These are phyloP conservation scores for Bipolaris cookei DNA, from an alignment of 2,329 filamentous ascomycete species.

Conservation along the genomic window DNA sequence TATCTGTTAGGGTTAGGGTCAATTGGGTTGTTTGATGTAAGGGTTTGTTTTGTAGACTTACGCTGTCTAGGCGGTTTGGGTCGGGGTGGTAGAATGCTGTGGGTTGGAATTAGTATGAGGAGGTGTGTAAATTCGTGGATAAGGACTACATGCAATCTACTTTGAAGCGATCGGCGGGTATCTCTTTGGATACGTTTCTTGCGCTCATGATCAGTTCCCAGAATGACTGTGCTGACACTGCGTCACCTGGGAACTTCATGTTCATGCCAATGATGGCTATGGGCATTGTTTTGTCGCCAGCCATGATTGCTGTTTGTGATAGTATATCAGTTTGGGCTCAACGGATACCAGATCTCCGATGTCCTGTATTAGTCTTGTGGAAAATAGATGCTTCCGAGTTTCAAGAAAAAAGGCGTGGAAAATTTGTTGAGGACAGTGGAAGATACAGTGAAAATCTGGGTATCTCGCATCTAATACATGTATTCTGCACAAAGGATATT, in stretches of 20 bases:
- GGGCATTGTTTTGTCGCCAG: not conserved
- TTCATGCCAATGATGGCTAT: slow-evolving; percentile 20
- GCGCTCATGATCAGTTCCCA: slow-evolving; percentile 23
- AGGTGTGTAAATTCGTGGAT: not conserved
- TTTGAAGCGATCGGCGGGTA: slow-evolving; percentile 23
- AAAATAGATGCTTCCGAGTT: too few species aligned
- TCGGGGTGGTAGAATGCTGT: slow-evolving; percentile 12
- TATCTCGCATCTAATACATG: too few species aligned
- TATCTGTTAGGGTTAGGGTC: not conserved
- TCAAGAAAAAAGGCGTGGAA: too few species aligned
- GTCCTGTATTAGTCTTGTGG: too few species aligned
- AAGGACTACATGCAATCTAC: slow-evolving; percentile 13
- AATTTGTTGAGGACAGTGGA: too few species aligned
- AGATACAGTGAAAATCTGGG: too few species aligned
- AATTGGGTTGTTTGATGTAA: not conserved
- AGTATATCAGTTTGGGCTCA: too few species aligned
- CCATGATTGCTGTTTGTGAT: too few species aligned
- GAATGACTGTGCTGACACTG: slow-evolving; percentile 15
- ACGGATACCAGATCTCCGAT: too few species aligned
- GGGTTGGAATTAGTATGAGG: not conserved
- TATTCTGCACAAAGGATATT: too few species aligned
- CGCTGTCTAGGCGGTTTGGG: slow-evolving; percentile 9
- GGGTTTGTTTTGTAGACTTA: not conserved
- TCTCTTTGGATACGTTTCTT: slow-evolving; percentile 11
- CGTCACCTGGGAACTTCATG: slow-evolving; percentile 18